Conservation (phyloP, 176 grass and related monocot species). For the Aechmea fasciata region DNA sequence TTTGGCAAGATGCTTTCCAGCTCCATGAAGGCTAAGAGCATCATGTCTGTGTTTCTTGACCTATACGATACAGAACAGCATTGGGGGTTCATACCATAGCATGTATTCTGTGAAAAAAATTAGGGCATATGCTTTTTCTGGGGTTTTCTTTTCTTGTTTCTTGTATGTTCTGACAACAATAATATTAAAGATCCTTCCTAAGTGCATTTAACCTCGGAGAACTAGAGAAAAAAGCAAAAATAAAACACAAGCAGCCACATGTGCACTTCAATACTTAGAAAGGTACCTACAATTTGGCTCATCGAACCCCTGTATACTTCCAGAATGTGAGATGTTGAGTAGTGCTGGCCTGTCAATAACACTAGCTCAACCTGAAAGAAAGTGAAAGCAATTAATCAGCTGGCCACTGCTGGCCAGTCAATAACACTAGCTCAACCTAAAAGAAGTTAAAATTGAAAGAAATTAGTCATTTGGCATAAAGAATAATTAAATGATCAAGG, state of each 20-base stretch:
- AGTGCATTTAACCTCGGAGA: not conserved
- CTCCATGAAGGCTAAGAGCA: conserved; percentile 62
- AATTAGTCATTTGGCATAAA: not conserved
- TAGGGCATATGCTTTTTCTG: too few relatives aligned
- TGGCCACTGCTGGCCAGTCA: conserved; percentile 30
- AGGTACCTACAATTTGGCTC: conserved; percentile 67
- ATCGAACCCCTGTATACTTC: conserved; percentile 83
- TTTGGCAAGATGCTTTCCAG: conserved; percentile 71
- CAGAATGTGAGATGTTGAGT: conserved; percentile 68
- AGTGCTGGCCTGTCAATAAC: conserved; percentile 18
- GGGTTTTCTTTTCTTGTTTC: too few relatives aligned
- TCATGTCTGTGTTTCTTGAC: conserved; percentile 85
- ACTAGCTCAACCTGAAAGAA: conserved; percentile 68
- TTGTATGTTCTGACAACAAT: too few relatives aligned
- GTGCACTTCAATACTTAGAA: conserved; percentile 2
- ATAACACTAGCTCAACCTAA: conserved; percentile 27
- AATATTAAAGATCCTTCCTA: not conserved
- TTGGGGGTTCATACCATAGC: not conserved
- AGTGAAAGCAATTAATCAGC: conserved; percentile 13
- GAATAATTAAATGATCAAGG: not conserved
- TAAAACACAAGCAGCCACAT: not conserved
- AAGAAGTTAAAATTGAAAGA: not conserved
- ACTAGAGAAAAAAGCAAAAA: conserved; percentile 2
- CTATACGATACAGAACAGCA: conserved; percentile 19
- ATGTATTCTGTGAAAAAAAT: conserved; percentile 8